Percentiles rank a stretch among this genome's conserved stretches.
Conservation (phyloP, 768 basidiomycete genomes). For the Auriscalpium orientale region DNA sequence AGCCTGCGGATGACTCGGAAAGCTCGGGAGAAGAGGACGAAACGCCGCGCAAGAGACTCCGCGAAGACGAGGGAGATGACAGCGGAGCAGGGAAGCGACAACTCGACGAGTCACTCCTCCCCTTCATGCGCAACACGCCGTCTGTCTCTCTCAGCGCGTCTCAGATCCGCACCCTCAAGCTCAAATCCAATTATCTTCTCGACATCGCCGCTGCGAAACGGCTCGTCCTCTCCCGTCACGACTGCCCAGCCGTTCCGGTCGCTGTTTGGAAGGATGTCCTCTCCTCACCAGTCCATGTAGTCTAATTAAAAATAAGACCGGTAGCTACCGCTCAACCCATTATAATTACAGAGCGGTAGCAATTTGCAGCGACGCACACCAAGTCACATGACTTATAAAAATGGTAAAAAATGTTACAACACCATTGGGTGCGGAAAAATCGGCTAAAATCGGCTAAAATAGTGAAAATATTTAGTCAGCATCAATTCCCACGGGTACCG, state of each 20-base stretch:
- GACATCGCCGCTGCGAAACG: slow-evolving; percentile 7
- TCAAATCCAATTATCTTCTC: neutral
- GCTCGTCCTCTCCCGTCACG: neutral
- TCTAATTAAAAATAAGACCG: too few species aligned
- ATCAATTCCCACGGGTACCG: too few species aligned
- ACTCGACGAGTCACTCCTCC: neutral
- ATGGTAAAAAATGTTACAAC: too few species aligned
- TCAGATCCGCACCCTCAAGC: neutral
- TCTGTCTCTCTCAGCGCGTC: neutral
- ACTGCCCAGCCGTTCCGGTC: slow-evolving; percentile 19
- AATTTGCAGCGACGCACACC: too few species aligned
- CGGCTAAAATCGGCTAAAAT: too few species aligned
- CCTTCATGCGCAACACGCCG: neutral
- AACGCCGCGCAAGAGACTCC: neutral
- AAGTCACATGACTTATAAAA: too few species aligned
- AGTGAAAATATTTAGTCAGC: too few species aligned
- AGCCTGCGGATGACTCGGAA: neutral
- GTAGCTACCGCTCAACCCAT: too few species aligned
- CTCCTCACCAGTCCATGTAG: too few species aligned
- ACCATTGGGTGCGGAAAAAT: too few species aligned
- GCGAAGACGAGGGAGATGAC: neutral
- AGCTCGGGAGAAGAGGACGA: neutral
- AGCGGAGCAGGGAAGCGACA: neutral
- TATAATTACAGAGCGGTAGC: too few species aligned
- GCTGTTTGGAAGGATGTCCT: slow-evolving; percentile 23